Conservation (phyloP, 108 stramenopile genomes). For the Cylindrotheca closterium region DNA sequence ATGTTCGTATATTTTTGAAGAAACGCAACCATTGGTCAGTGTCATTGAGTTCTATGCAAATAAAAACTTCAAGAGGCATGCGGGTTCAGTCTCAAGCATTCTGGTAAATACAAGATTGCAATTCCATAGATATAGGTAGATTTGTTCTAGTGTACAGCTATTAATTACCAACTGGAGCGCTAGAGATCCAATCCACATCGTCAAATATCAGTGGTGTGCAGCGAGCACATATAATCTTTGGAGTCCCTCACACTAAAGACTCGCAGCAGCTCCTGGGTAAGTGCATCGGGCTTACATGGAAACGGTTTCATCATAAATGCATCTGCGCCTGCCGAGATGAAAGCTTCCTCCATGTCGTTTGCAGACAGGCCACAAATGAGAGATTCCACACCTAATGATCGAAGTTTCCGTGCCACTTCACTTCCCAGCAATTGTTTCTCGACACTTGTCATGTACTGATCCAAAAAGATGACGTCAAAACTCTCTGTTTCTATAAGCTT, state of each 20-base stretch:
- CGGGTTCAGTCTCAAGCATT: too few relatives aligned
- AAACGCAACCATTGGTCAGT: too few relatives aligned
- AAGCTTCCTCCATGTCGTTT: conserved; percentile 20
- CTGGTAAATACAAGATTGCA: too few relatives aligned
- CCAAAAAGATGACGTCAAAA: conserved; percentile 30
- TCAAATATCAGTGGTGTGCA: too few relatives aligned
- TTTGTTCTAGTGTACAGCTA: too few relatives aligned
- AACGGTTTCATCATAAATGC: conserved; percentile 40
- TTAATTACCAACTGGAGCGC: too few relatives aligned
- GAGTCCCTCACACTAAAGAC: not conserved
- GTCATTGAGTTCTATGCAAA: too few relatives aligned
- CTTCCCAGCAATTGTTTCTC: conserved; percentile 38
- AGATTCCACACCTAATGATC: conserved; percentile 12
- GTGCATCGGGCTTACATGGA: conserved; percentile 23
- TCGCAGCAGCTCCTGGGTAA: conserved; percentile 11
- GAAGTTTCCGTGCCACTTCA: conserved; percentile 13
- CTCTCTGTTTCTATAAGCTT: conserved; percentile 4
- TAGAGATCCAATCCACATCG: too few relatives aligned
- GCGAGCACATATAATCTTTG: not conserved
- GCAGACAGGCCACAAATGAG: conserved; percentile 36
- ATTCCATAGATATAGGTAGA: too few relatives aligned
- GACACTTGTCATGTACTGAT: conserved; percentile 31
- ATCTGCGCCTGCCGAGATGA: conserved; percentile 35
- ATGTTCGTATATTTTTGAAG: too few relatives aligned
- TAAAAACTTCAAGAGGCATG: too few relatives aligned